Conservation (phyloP, 176 grass and related monocot genomes). For the Ananas comosus region DNA sequence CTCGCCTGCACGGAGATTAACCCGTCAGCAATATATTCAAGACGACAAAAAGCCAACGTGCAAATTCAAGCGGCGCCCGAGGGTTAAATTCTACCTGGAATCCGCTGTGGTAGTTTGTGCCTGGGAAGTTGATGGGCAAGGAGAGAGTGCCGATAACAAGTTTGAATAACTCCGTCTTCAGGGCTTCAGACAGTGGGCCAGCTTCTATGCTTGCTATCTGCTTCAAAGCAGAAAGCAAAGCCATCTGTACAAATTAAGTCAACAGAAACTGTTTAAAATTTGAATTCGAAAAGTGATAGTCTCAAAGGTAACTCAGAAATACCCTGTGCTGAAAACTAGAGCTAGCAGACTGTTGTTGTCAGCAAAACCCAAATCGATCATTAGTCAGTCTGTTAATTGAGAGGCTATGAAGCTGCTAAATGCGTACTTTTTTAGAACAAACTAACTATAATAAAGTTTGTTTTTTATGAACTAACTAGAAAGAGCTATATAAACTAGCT, state of each 20-base stretch:
- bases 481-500: too few species aligned
- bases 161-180: slow-evolving; percentile 78
- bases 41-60: neutral
- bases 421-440: too few species aligned
- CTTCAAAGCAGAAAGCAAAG: slow-evolving; percentile 68
- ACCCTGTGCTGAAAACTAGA: too few species aligned
- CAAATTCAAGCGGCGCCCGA: neutral
- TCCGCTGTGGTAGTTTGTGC: slow-evolving; percentile 61
- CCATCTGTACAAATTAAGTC: slow-evolving; percentile 72
- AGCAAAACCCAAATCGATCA: too few species aligned
- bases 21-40: slow-evolving; percentile 5
- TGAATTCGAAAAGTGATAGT: neutral
- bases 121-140: slow-evolving; percentile 75
- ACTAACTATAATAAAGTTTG: too few species aligned
- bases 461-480: too few species aligned
- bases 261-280: neutral
- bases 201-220: slow-evolving; percentile 83
- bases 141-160: slow-evolving; percentile 90
- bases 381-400: too few species aligned
- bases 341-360: too few species aligned
- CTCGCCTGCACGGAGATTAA: slow-evolving; percentile 44
- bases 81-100: slow-evolving; percentile 36
- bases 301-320: too few species aligned
- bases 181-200: slow-evolving; percentile 66
- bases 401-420: too few species aligned